A percentile compares a stretch with the other conserved stretches of the same genome.
phyloP scores from a whole-genome alignment of 768 basidiomycete genomes.

The Artomyces pyxidatus region DNA sequence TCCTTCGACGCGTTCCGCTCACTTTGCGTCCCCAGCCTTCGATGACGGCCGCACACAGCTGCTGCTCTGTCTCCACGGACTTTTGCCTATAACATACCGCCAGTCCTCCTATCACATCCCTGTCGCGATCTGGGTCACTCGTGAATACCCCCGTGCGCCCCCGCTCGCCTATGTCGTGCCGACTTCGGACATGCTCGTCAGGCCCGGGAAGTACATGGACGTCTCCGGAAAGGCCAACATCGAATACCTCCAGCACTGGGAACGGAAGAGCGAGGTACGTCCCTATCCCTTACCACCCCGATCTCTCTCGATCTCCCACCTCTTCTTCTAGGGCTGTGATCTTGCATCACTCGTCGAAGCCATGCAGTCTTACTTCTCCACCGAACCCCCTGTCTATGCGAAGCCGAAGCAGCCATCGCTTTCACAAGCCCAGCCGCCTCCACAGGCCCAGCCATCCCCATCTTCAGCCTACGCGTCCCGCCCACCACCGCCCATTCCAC shows the following conservation, averaged over 20 bases:
- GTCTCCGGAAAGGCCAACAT: constrained; percentile 66
- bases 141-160: constrained; percentile 73
- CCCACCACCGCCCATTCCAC: constrained; percentile 17
- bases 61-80: constrained; percentile 84
- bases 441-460: constrained; percentile 15
- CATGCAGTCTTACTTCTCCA: constrained; percentile 77
- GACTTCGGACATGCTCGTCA: constrained; percentile 83
- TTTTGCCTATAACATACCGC: constrained; percentile 80
- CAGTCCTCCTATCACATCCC: constrained; percentile 87
- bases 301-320: constrained; percentile 9
- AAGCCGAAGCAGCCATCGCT: constrained; percentile 53
- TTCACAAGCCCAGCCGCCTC: constrained; percentile 16
- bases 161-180: constrained; percentile 92
- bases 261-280: constrained; percentile 74
- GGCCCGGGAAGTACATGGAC: constrained; percentile 67
- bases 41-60: constrained; percentile 93
- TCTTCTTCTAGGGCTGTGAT: constrained; percentile 55
- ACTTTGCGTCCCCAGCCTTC: constrained; percentile 53
- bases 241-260: constrained; percentile 73
- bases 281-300: constrained; percentile 14
- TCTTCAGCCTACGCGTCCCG: constrained; percentile 14
- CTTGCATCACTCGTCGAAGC: constrained; percentile 67
- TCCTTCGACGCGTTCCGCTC: constrained; percentile 13
- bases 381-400: constrained; percentile 83
- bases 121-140: constrained; percentile 78